Evolutionary conservation across 169 alveolate species (phyloP), one percentile per base, ranked within the genome.

Genomic region (Plasmodium yoelii): DNA sequence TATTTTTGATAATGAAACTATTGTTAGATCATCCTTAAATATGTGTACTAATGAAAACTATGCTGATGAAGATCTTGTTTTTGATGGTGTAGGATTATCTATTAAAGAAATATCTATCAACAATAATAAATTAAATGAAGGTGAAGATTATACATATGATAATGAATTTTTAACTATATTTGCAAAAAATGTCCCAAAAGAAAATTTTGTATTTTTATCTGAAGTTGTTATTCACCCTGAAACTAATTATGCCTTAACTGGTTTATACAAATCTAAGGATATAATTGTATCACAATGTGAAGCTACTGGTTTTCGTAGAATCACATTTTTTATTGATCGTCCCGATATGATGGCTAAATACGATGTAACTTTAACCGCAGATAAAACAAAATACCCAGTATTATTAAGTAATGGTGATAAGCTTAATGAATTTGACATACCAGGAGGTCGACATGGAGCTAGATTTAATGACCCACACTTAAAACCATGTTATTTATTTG

Each of bases 401-500:
- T 92, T 97, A 70, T 94, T 94, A 53, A 92, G 97, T 80, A 95
- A 95, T 94, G 97, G 98, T 44, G 95, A 96, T 86, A 93, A 88
- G 80, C 73, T 96, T 4, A 75, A 59, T 3, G 95, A 92, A 26
- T 53, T 82, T 22, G 98, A 97, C 2, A 87, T 88, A 5, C 88
- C 92, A 55, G 96, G 94, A 5, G 93, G 89, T 13, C 87, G 92
- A 18, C 97, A 95, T 82, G 95, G 87, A 72, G 98, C 97, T 2
- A 93, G 93, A 70, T 97, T 93, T 93, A 96, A 84, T 26, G 99
- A 97, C 61, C 99, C 99, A 12, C 94, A 88, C 91, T 94, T 93
- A 34, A 97, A 97, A 86, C 99, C 99, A 1, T 94, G 96, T 46
- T 97, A 97, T 91, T 94, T 97, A 57, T 97, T 97, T 68, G 99